Evolutionary conservation across 441 rosid species (phyloP), one percentile per base, ranked within the genome.

Genomic region (Adansonia gregorii): DNA sequence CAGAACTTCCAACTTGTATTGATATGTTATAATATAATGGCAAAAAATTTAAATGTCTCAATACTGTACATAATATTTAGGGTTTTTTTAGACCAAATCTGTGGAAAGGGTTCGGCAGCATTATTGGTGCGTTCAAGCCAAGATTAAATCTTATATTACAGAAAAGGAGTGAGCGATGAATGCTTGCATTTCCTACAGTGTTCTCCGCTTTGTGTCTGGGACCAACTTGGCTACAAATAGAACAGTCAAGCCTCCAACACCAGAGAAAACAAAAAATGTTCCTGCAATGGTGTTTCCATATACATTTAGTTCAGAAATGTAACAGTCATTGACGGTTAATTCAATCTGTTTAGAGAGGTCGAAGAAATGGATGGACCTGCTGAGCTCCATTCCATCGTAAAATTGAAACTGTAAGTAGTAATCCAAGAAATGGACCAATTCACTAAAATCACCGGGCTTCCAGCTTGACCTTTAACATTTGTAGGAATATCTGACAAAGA

Each of bases 381-480:
- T 66, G 88, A 76, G 43, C 83, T 87, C 93, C 93, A 89, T 51
- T 88, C 85, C 73, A 85, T 12, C 89, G 88, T 83, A 76, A 89
- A 89, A 63, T 85, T 86, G 87, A 82, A 89, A 4, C 86, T 73
- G 55, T 83, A 89, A 6, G 86, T 78, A 39, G 78, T 67, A 48
- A 86, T 67, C 87, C 86, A 86, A 74, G 88, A 54, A 69, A 80
- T 64, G 1, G 86, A 79, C 91, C 89, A 87, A 56, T 86, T 81
- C 61, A 80, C 83, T 15, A 89, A 74, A 9, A 87, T 82, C 66
- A 82, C 89, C n/a, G 85, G 19, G 71, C 87, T 86, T 46, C 88
- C 89, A 2, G 88, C 88, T 27, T 87, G 80, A 6, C 84, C 88
- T 78, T 88, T 86, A 0, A 86, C 74, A 75, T 85, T 83, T 51